phyloP scores from a whole-genome alignment of 306 rosid species.

The Prunus salicina region DNA sequence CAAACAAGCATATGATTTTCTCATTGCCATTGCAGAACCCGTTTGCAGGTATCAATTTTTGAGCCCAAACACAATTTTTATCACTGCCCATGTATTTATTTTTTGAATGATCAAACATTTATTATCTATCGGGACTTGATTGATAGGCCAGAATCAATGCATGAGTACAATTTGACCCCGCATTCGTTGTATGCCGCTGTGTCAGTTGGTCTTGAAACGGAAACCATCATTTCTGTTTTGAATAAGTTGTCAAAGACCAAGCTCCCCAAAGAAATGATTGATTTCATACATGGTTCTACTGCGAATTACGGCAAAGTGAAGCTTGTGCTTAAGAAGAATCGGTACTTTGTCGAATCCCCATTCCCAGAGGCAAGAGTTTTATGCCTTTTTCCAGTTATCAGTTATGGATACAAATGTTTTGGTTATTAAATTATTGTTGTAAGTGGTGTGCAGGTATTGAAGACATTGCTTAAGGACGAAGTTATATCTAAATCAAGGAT shows the following conservation, averaged over 20 bases:
- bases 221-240: conserved; percentile 73
- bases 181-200: conserved; percentile 94
- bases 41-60: conserved; percentile 70
- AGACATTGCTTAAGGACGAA: conserved; percentile 82
- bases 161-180: conserved; percentile 90
- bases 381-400: conserved; percentile 8
- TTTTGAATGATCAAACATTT: conserved; percentile 1
- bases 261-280: conserved; percentile 95
- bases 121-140: conserved; percentile 9
- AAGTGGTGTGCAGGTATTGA: conserved; percentile 61
- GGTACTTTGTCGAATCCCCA: conserved; percentile 87
- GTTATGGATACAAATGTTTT: conserved; percentile 2
- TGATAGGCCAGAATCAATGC: conserved; percentile 93
- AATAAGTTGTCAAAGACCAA: conserved; percentile 85
- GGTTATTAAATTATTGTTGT: conserved; percentile 17
- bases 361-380: conserved; percentile 62
- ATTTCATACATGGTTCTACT: conserved; percentile 78
- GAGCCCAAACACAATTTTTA: not conserved
- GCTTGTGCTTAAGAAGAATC: conserved; percentile 91
- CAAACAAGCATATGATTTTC: conserved; percentile 94
- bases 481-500: conserved; percentile 70
- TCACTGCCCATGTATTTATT: too few relatives aligned
- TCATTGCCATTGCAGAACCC: conserved; percentile 91
- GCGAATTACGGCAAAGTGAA: conserved; percentile 96
- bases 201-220: conserved; percentile 89